Base-by-base conservation (phyloP, 1,284 basidiomycete genomes). In the Rhodofomes roseus region DNA sequence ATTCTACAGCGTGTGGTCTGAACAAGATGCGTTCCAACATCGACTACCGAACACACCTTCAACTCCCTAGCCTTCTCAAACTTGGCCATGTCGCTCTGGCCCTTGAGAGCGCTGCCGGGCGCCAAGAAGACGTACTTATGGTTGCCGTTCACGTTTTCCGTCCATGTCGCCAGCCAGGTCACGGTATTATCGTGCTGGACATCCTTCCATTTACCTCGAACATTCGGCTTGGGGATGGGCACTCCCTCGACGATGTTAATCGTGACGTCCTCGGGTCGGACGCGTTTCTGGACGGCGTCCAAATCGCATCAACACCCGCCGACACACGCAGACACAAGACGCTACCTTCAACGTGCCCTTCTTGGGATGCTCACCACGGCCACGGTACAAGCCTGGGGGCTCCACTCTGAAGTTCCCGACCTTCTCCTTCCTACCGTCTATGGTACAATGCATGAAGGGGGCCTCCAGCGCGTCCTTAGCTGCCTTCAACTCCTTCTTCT, bases 341-440 rank as follows among this genome's bases (percentile, higher is more conserved):
- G 54, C 67, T 68, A 95, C 93, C 84, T 99, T 99, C 62, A 98
- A 81, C 55, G 89, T 90, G 25, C 97, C 97, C 74, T 98, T 98
- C 81, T 93, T 96, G 1, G 97, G 97, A 76, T 99, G 97, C 68
- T 98, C 95, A 60, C 97, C 97, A 65, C 97, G 95, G 61, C 97
- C 97, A 74, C 96, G 83, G 79, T 99, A 99, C 46, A 99, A 79
- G 44, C 95, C 95, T 20, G 97, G 97, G 71, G 97, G 97, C 81
- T 99, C 97, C 54, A 98, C 89, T 65, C 95, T 87, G 81, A 99
- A 98, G 78, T 99, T 99, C 58, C 97, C 97, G 56, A 98, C 87
- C 74, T 97, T 98, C 79, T 99, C 97, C 76, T 95, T 96, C 57
- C 95, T 87, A 23, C 96, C 96, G 70, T 99, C 95, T 46, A 99